phyloP scores from a whole-genome alignment of 1,284 basidiomycete genomes.

The Flammula alnicola region DNA sequence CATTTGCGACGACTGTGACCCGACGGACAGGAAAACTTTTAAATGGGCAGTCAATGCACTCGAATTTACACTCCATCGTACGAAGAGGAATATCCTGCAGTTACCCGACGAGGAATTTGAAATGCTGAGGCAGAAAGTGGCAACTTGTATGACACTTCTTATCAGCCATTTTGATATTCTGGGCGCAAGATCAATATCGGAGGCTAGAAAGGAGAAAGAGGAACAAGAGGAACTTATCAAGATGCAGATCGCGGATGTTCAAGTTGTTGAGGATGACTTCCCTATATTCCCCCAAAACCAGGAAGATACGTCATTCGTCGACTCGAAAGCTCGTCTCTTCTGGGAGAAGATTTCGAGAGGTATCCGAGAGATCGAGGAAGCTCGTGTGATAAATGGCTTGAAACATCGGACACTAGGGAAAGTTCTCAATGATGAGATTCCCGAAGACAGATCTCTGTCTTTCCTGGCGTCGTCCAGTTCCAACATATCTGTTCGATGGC shows the following conservation, averaged over 20 bases:
- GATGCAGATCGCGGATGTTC: slow-evolving; percentile 57
- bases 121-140: slow-evolving; percentile 89
- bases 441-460: slow-evolving; percentile 89
- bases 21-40: slow-evolving; percentile 96
- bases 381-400: slow-evolving; percentile 61
- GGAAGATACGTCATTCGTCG: slow-evolving; percentile 51
- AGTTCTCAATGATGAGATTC: slow-evolving; percentile 89
- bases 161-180: slow-evolving; percentile 99
- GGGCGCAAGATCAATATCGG: slow-evolving; percentile 86
- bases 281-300: slow-evolving; percentile 35
- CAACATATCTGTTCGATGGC: slow-evolving; percentile 97
- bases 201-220: slow-evolving; percentile 91
- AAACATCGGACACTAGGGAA: slow-evolving; percentile 84
- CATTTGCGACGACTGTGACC: slow-evolving; percentile 98
- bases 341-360: slow-evolving; percentile 72
- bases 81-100: slow-evolving; percentile 89
- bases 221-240: slow-evolving; percentile 75
- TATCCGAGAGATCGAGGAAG: slow-evolving; percentile 67
- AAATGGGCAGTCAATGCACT: slow-evolving; percentile 98
- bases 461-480: slow-evolving; percentile 93
- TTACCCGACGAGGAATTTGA: slow-evolving; percentile 90
- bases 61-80: slow-evolving; percentile 92
- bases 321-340: slow-evolving; percentile 69
- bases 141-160: slow-evolving; percentile 94
- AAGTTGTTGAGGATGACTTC: slow-evolving; percentile 54